A percentile compares a stretch with the other conserved stretches of the same genome.
Conservation (phyloP, 2,329 filamentous ascomycete species). For the Akanthomyces dipterigenus region DNA sequence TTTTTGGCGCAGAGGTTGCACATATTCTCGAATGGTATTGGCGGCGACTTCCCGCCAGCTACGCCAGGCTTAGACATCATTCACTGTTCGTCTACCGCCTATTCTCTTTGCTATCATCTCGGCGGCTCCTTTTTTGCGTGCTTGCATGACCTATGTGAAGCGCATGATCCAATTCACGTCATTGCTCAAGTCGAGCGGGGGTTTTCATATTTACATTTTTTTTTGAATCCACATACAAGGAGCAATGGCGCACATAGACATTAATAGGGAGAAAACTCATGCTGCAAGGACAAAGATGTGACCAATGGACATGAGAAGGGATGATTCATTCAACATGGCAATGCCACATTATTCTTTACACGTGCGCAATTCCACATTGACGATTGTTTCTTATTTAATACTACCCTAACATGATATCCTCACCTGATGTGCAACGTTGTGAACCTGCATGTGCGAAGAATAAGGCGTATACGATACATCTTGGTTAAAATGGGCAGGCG, state of each 20-base stretch:
- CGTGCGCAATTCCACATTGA: too few relatives aligned
- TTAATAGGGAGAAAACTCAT: background rate
- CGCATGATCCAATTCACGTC: background rate
- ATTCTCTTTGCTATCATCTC: background rate
- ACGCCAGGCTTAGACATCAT: background rate
- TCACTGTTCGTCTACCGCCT: background rate
- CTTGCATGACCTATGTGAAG: background rate
- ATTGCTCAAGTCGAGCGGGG: background rate
- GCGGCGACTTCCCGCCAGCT: background rate
- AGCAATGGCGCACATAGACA: conserved; percentile 5
- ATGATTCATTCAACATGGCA: too few relatives aligned
- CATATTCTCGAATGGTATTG: background rate
- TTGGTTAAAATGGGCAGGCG: too few relatives aligned
- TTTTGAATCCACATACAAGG: background rate
- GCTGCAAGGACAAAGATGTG: too few relatives aligned
- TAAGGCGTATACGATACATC: too few relatives aligned
- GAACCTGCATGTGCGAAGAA: too few relatives aligned
- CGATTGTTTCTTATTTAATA: too few relatives aligned
- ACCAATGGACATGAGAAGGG: too few relatives aligned
- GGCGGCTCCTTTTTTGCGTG: background rate
- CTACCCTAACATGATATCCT: too few relatives aligned
- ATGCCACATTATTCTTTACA: too few relatives aligned
- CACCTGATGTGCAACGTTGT: too few relatives aligned
- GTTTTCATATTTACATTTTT: background rate
- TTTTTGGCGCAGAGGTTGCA: background rate